These are phyloP conservation scores for Aspergillus avenaceus DNA, from an alignment of 495 filamentous ascomycete genomes.

Conservation along the genomic window DNA sequence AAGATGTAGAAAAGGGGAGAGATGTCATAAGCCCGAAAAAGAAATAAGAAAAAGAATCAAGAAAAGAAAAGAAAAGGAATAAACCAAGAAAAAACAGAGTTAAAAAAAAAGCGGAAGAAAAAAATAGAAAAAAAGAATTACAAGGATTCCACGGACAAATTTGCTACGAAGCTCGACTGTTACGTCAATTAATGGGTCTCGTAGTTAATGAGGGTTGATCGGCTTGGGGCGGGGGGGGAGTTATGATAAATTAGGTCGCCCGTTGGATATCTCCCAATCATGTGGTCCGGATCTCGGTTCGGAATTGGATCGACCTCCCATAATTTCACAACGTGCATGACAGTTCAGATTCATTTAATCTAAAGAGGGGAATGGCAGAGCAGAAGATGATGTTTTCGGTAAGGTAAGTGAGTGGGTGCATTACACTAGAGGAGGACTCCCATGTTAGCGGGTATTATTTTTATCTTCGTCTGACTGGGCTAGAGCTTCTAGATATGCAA, in stretches of 20 bases:
- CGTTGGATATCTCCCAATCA: conserved; percentile 10
- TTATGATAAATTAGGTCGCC: background rate
- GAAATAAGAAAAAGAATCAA: background rate
- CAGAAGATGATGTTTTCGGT: background rate
- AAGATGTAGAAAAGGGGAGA: background rate
- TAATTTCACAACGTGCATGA: conserved; percentile 8
- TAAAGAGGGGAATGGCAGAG: background rate
- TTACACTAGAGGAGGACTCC: background rate
- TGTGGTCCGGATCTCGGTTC: conserved; percentile 15
- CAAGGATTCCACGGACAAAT: too few species aligned
- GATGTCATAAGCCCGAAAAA: background rate
- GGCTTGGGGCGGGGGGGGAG: background rate
- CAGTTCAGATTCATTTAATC: background rate
- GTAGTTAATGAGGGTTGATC: conserved; percentile 1
- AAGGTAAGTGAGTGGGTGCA: background rate
- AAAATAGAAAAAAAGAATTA: too few species aligned
- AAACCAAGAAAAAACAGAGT: background rate
- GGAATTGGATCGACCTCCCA: conserved; percentile 7
- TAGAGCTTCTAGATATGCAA: background rate
- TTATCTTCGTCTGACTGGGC: background rate
- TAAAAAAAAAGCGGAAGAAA: background rate
- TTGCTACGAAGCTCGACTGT: background rate
- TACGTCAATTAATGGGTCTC: background rate
- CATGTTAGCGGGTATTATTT: background rate
- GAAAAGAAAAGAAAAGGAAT: background rate